phyloP scores from a whole-genome alignment of 2,329 filamentous ascomycete genomes.

The Polychaeton citri region DNA sequence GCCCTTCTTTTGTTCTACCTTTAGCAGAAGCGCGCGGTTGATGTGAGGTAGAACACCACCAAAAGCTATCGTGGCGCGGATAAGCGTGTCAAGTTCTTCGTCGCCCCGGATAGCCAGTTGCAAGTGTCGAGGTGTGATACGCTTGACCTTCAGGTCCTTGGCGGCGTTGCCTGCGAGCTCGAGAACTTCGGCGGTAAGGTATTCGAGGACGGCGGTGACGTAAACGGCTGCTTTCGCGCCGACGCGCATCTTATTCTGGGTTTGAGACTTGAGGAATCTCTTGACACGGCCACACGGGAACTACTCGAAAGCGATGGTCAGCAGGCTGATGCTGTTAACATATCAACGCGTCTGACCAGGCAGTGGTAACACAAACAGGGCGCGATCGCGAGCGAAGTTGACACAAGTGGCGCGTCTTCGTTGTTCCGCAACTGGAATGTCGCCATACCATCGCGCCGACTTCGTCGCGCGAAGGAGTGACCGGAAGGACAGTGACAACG shows the following conservation, averaged over 20 bases:
- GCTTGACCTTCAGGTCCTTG: conserved; percentile 99
- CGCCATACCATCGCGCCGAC: no score
- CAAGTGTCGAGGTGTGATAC: conserved; percentile 93
- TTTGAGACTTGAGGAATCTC: conserved; percentile 98
- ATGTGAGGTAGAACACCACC: conserved; percentile 98
- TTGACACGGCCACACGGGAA: conserved; percentile 99
- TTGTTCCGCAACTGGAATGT: no score
- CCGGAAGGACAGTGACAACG: conserved; percentile 26
- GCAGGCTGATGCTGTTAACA: no score
- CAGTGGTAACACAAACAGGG: no score
- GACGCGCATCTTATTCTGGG: conserved; percentile 99
- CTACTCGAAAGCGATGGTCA: no score
- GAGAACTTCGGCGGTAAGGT: conserved; percentile 93
- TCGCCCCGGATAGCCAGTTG: conserved; percentile 97
- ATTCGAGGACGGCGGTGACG: conserved; percentile 94
- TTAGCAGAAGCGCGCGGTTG: conserved; percentile 89
- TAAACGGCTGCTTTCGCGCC: conserved; percentile 98
- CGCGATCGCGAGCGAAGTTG: no score
- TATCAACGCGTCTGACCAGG: no score
- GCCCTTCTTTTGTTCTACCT: conserved; percentile 97
- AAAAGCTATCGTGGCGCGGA: conserved; percentile 94
- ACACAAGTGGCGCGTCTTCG: no score
- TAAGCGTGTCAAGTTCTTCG: conserved; percentile 94
- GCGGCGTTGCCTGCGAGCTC: conserved; percentile 96
- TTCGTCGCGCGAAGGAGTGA: conserved; percentile 1